phyloP scores from a whole-genome alignment of 2,329 filamentous ascomycete species.

The Penicillium sp. region DNA sequence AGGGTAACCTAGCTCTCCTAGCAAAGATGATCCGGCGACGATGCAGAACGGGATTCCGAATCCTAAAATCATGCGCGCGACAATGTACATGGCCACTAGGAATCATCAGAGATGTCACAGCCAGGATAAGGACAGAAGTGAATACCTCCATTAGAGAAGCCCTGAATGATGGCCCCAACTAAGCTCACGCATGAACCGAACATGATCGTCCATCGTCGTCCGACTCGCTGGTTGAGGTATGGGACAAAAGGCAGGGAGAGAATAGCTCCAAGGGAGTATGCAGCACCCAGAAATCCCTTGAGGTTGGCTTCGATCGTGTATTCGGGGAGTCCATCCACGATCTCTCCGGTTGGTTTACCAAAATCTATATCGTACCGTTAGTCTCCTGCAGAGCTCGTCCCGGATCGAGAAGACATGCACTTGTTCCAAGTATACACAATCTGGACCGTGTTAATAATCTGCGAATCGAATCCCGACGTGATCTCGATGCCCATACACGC shows the following conservation, averaged over 20 bases:
- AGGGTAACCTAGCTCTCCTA: conserved; percentile 60
- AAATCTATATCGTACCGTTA: conserved; percentile 19
- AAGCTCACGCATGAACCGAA: conserved; percentile 56
- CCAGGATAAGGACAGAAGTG: neutral
- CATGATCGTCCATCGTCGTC: conserved; percentile 58
- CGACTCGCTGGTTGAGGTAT: conserved; percentile 54
- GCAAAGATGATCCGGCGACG: conserved; percentile 56
- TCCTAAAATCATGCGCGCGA: conserved; percentile 59
- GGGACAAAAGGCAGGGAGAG: conserved; percentile 59
- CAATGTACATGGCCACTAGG: conserved; percentile 58
- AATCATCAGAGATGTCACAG: neutral
- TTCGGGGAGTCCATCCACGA: conserved; percentile 14
- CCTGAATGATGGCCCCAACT: conserved; percentile 57
- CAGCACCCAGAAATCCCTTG: conserved; percentile 56
- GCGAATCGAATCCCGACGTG: conserved; percentile 59
- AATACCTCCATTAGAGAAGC: conserved; percentile 49
- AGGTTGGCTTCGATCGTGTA: conserved; percentile 23
- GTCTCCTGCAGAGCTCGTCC: neutral
- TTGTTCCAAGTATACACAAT: conserved; percentile 40
- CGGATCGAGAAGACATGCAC: conserved; percentile 26
- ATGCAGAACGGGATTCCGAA: conserved; percentile 62
- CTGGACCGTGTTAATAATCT: conserved; percentile 48
- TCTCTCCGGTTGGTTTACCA: conserved; percentile 20
- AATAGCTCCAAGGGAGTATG: conserved; percentile 60
- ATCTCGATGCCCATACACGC: conserved; percentile 63